Base-by-base conservation (phyloP, 345 rosid genomes). In the Hirschfeldia incana region DNA sequence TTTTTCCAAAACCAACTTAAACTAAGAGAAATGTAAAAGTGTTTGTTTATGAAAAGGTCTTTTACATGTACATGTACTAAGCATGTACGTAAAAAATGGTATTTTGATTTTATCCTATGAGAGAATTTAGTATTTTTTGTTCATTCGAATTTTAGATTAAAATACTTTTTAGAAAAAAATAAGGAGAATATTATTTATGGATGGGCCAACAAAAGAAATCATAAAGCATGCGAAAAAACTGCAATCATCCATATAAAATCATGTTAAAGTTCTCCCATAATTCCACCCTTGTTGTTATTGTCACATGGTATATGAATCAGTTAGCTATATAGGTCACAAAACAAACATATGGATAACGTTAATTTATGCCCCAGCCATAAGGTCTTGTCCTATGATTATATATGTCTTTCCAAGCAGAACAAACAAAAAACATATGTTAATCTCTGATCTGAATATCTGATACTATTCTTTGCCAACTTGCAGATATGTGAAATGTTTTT, bases 191-290 rank as follows among this genome's bases (percentile, higher is more conserved):
- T 46, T 61, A 8, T 8, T 29, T 17, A 42, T 28, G 73, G 42
- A 8, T 71, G 46, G 80, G 65, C 49, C 76, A 65, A 71, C 8
- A 37, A 65, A 72, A 26, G 6, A 58, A 26, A 58, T 78, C 39
- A 72, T 57, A 37, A 72, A 72, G 68, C 81, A 78, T 78, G 81
- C 73, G 37, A 30, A 76, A 78, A 39, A 59, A 26, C 4, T 65
- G 53, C 29, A 71, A 78, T 70, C 36, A 65, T 78, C 49, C 59
- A 29, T 67, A n/a, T 9, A 66, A n/a, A 2, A 37, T 12, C 13
- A 13, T 42, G 58, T 39, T 17, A 5, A 4, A 17, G 46, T 17
- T 67, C 5, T 67, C 3, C 33, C 67, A 78, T 65, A 36, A 36
- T 67, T 65, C 6, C 62, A 72, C 26, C 7, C 42, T 58, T 67